These are phyloP conservation scores for Corymbia maculata DNA, from an alignment of 345 rosid genomes.

Conservation along the genomic window DNA sequence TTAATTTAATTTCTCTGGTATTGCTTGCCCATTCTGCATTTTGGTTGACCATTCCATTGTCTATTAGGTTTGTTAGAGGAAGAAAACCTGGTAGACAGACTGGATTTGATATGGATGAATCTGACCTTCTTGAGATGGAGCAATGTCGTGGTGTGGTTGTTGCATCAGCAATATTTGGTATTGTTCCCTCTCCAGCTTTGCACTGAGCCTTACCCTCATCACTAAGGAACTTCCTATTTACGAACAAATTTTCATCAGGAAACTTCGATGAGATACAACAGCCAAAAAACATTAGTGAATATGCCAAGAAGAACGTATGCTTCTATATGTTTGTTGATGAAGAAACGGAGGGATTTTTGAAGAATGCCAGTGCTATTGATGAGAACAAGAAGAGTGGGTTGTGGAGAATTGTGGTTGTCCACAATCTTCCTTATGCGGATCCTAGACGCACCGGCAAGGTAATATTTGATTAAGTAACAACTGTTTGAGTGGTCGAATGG, in stretches of 20 bases:
- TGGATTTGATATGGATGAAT: conserved; percentile 82
- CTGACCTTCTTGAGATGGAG: conserved; percentile 83
- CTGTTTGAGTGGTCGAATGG: neutral
- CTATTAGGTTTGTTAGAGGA: conserved; percentile 77
- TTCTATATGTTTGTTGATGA: conserved; percentile 97
- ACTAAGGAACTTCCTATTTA: neutral
- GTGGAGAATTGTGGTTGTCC: conserved; percentile 88
- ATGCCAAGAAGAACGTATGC: conserved; percentile 68
- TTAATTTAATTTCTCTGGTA: neutral
- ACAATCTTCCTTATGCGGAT: conserved; percentile 78
- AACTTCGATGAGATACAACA: conserved; percentile 90
- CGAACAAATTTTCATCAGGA: conserved; percentile 27
- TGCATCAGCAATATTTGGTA: conserved; percentile 97
- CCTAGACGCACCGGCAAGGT: conserved; percentile 98
- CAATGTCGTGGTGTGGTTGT: conserved; percentile 86
- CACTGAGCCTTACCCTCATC: neutral
- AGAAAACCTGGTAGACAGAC: conserved; percentile 69
- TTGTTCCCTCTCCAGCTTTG: neutral
- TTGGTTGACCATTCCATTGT: neutral
- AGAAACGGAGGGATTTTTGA: conserved; percentile 80
- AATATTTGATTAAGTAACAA: neutral
- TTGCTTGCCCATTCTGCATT: neutral
- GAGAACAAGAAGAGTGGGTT: conserved; percentile 56
- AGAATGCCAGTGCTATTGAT: conserved; percentile 43
- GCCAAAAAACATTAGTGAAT: conserved; percentile 73